A percentile compares a stretch with the other conserved stretches of the same genome.
These are phyloP conservation scores for Euryodendron excelsum DNA, from an alignment of 148 eudicot species.

Conservation along the genomic window DNA sequence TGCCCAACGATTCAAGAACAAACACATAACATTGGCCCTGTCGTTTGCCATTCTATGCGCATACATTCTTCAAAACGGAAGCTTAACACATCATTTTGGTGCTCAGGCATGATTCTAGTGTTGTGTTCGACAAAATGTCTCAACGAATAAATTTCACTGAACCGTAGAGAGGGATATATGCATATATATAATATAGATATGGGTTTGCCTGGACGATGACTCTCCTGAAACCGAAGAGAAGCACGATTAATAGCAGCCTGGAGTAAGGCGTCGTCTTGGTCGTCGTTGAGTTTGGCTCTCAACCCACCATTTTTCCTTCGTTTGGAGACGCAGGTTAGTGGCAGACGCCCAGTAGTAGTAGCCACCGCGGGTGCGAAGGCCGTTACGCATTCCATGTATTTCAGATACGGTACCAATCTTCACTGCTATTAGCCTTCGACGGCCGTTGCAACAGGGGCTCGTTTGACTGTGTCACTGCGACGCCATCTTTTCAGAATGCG, in stretches of 20 bases:
- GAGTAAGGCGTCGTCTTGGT: slow-evolving; percentile 43
- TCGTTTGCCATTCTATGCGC: neutral
- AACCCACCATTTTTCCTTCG: slow-evolving; percentile 13
- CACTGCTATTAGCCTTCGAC: neutral
- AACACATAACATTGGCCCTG: neutral
- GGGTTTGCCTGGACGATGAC: slow-evolving; percentile 55
- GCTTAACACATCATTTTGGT: neutral
- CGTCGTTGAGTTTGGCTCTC: slow-evolving; percentile 36
- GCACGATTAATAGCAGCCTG: slow-evolving; percentile 48
- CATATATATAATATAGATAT: slow-evolving; percentile 4
- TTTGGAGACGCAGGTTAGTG: neutral
- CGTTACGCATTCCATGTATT: slow-evolving; percentile 15
- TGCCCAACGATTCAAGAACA: neutral
- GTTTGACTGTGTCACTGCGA: too few species aligned
- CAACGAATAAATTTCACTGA: slow-evolving; percentile 19
- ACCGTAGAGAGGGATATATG: slow-evolving; percentile 1
- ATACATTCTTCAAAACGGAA: neutral
- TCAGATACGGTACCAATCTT: neutral
- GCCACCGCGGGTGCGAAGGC: slow-evolving; percentile 11
- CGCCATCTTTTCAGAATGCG: too few species aligned
- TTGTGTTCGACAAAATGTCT: slow-evolving; percentile 53
- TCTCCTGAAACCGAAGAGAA: slow-evolving; percentile 71
- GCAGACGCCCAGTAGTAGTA: slow-evolving; percentile 5
- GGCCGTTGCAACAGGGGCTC: neutral
- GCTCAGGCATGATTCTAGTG: neutral